Evolutionary conservation across 2,329 filamentous ascomycete genomes (phyloP).

Genomic region (Sporothrix curviconia): DNA sequence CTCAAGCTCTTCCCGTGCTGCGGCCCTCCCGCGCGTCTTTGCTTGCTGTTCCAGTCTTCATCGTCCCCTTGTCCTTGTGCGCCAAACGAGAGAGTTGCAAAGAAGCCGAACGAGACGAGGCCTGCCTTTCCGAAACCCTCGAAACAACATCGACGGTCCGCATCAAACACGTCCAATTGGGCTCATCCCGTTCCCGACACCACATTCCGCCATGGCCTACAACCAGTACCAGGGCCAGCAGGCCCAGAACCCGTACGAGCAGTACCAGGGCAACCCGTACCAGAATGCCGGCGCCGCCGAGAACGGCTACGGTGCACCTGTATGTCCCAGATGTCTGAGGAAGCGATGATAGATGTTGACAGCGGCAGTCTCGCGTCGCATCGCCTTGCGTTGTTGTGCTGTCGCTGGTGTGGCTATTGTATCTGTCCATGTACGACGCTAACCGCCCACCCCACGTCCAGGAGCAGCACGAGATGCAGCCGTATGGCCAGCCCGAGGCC

Average conservation of each 20-base stretch:
- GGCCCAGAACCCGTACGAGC: constrained; percentile 14
- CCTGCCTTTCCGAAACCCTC: background rate
- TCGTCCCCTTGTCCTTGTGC: background rate
- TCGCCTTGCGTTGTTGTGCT: background rate
- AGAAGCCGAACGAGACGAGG: background rate
- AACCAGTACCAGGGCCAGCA: constrained; percentile 42
- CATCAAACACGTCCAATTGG: background rate
- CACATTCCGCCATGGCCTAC: constrained; percentile 49
- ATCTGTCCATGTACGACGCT: background rate
- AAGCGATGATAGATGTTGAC: background rate
- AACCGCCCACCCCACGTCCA: constrained; percentile 19
- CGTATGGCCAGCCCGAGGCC: constrained; percentile 21
- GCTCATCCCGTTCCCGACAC: background rate
- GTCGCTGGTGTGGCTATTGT: no score
- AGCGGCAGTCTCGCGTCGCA: background rate
- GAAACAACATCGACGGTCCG: constrained; percentile 2
- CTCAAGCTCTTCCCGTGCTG: background rate
- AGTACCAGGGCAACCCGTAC: constrained; percentile 54
- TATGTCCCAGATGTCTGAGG: background rate
- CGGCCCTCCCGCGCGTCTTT: background rate
- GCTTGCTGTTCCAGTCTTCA: background rate
- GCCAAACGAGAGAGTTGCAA: background rate
- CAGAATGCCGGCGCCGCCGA: constrained; percentile 45
- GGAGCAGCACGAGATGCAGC: constrained; percentile 50
- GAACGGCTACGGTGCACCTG: constrained; percentile 35